A percentile compares a stretch with the other conserved stretches of the same genome.
Evolutionary conservation across 2,329 filamentous ascomycete species (phyloP).

Genomic region (Beauveria caledonica): DNA sequence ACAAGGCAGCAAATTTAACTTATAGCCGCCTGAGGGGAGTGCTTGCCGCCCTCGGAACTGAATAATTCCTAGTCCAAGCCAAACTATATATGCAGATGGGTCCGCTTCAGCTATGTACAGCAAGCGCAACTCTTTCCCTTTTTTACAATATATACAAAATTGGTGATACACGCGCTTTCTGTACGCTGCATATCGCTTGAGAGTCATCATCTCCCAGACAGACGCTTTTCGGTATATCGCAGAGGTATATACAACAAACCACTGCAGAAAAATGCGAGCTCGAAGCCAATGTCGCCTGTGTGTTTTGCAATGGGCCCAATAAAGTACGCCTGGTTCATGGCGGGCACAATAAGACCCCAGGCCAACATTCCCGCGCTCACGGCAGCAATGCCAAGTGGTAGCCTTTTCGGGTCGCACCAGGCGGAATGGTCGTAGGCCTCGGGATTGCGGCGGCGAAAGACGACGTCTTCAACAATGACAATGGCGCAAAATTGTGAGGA

Average conservation of each 20-base stretch:
- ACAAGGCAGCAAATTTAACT: too few relatives aligned
- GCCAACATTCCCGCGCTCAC: slow-evolving; percentile 36
- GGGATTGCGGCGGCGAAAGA: slow-evolving; percentile 38
- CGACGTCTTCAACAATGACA: slow-evolving; percentile 37
- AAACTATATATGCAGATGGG: neutral
- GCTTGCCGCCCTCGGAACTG: too few relatives aligned
- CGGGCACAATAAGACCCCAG: slow-evolving; percentile 46
- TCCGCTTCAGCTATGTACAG: neutral
- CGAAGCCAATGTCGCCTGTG: slow-evolving; percentile 59
- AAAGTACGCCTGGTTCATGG: slow-evolving; percentile 54
- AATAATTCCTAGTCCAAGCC: neutral
- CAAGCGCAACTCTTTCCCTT: too few relatives aligned
- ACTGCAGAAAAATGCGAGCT: slow-evolving; percentile 49
- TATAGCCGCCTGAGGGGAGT: too few relatives aligned
- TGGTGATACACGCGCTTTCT: neutral
- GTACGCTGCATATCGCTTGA: neutral
- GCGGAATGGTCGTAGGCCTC: slow-evolving; percentile 36
- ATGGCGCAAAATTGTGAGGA: slow-evolving; percentile 46
- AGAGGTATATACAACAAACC: slow-evolving; percentile 39
- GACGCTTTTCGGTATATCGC: slow-evolving; percentile 35
- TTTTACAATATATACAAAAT: neutral
- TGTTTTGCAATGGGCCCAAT: slow-evolving; percentile 50
- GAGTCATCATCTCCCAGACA: slow-evolving; percentile 18
- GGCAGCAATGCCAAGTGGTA: slow-evolving; percentile 41
- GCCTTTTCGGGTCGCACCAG: slow-evolving; percentile 37